Evolutionary conservation across 2,329 filamentous ascomycete species (phyloP).

Genomic region (Onygenales sp.): DNA sequence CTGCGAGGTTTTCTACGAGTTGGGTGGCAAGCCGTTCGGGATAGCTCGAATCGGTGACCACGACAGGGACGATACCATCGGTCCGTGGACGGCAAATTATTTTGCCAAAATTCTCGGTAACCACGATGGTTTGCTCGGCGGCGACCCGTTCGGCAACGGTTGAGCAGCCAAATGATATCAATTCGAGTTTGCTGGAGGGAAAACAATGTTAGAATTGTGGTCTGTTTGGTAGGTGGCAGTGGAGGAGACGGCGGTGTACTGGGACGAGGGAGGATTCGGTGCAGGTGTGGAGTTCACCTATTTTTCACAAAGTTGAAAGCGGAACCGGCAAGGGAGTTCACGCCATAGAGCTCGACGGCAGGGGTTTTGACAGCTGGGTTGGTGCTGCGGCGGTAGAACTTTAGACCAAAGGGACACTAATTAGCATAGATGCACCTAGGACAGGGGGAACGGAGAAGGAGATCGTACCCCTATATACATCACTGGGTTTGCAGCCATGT

Average conservation of each 20-base stretch:
- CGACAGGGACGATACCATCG: constrained; percentile 65
- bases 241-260: too few relatives aligned
- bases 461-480: constrained; percentile 1
- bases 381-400: background rate
- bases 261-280: background rate
- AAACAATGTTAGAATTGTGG: background rate
- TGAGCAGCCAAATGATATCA: background rate
- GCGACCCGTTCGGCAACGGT: constrained; percentile 31
- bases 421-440: background rate
- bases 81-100: constrained; percentile 26
- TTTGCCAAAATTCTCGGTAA: background rate
- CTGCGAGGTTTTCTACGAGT: constrained; percentile 34
- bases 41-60: constrained; percentile 52
- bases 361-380: constrained; percentile 41
- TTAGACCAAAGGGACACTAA: background rate
- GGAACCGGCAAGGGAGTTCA: constrained; percentile 68
- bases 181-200: background rate
- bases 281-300: constrained; percentile 40
- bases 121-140: constrained; percentile 33
- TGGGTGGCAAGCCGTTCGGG: constrained; percentile 34
- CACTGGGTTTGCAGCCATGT: background rate
- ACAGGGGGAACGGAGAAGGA: background rate
- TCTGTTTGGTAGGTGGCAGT: background rate
- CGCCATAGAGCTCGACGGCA: constrained; percentile 63
- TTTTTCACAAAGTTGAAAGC: constrained; percentile 62